Conservation (phyloP, 805 yeast genomes). For the Sporopachydermia lactativora region DNA sequence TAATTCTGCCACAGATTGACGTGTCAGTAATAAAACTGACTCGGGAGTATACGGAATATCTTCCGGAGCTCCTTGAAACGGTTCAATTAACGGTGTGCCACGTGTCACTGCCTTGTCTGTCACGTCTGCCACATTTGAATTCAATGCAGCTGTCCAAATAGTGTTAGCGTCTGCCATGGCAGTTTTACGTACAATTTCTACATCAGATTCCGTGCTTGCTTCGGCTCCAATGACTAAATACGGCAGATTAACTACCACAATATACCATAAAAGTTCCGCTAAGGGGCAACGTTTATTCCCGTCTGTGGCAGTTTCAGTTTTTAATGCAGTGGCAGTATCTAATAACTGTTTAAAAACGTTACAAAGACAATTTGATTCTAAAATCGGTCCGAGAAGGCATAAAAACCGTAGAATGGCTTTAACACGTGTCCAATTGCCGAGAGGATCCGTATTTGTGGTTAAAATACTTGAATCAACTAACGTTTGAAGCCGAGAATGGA, state of each 20-base stretch:
- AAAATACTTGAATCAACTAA: constrained; percentile 26
- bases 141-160: background rate
- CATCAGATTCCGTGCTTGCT: constrained; percentile 26
- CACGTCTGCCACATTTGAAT: background rate
- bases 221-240: constrained; percentile 38
- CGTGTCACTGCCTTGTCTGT: too few species aligned
- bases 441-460: constrained; percentile 4
- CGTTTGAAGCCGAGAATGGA: constrained; percentile 49
- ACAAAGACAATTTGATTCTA: constrained; percentile 34
- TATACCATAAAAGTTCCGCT: constrained; percentile 56
- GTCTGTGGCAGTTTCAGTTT: constrained; percentile 19
- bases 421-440: constrained; percentile 42
- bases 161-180: background rate
- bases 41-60: background rate
- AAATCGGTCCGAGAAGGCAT: constrained; percentile 48
- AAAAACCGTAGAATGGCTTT: constrained; percentile 62
- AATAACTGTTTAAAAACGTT: constrained; percentile 40
- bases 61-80: background rate
- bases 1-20: constrained; percentile 24
- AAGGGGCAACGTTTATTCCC: constrained; percentile 36
- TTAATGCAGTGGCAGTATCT: constrained; percentile 40
- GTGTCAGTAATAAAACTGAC: background rate
- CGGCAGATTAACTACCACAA: constrained; percentile 50
- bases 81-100: background rate
- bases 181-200: constrained; percentile 19